Evolutionary conservation across 345 rosid genomes (phyloP), one percentile per base, ranked within the genome.

Genomic region (Populus davidiana): DNA sequence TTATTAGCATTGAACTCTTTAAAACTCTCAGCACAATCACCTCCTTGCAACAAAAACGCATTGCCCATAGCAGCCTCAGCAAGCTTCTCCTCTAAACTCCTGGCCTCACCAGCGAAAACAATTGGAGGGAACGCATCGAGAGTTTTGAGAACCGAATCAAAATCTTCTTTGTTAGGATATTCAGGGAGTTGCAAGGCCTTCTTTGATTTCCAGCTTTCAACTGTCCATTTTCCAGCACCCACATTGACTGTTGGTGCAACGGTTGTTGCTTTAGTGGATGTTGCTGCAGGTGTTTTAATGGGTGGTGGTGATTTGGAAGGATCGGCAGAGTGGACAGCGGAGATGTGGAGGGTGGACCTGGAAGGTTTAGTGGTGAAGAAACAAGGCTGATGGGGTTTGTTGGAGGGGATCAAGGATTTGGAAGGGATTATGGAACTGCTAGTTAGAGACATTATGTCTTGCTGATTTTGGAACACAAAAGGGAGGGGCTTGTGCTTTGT

Each of bases 11-110:
- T 71, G 65, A 80, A 80, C 76, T 80, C 83, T 63, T 80, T 80
- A 27, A 80, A 80, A 52, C 83, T 80, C 83, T 80, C 83, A 1
- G 83, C 83, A 17, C 83, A 80, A 23, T 80, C 83, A 29, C 83
- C 83, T 21, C 83, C 83, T 43, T 80, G 83, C 23, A 80, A 35
- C 18, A 80, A 59, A 59, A 80, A 80, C 43, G 79, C 83, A 29
- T 74, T 80, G 5, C 83, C 83, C 73, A 80, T 65, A 6, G 83
- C 83, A 52, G 83, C 83, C 18, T 75, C 79, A 39, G 72, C 79
- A 9, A 80, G 83, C 62, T n/a, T 50, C 74, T 80, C 83, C 75
- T 80, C 83, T 50, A 80, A 71, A 29, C 63, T 75, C 75, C 83
- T 64, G 38, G 83, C 83, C 72, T 80, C 83, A 14, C 83, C 83